These are phyloP conservation scores for Aspergillus terreus DNA, from an alignment of 2,329 filamentous ascomycete species.

Conservation along the genomic window DNA sequence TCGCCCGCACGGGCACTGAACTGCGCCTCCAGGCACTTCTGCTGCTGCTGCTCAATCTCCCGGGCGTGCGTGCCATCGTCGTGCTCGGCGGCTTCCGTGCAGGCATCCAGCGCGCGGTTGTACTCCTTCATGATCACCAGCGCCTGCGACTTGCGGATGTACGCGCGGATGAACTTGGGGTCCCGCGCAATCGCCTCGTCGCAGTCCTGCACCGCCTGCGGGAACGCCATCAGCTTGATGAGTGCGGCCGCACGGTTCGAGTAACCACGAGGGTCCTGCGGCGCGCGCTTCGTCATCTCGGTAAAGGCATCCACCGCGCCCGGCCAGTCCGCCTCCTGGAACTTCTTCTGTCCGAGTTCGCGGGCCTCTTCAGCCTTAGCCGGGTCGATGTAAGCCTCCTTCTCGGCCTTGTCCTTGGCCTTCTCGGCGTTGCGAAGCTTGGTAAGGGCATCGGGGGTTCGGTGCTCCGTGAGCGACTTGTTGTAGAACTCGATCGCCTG, in stretches of 20 bases:
- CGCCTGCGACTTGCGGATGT: conserved; percentile 93
- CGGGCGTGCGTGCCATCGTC: conserved; percentile 79
- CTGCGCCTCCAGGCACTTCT: conserved; percentile 88
- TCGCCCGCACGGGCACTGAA: conserved; percentile 89
- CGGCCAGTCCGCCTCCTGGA: conserved; percentile 95
- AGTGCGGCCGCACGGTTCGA: conserved; percentile 96
- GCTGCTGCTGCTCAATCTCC: conserved; percentile 90
- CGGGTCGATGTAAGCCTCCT: conserved; percentile 79
- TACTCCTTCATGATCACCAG: conserved; percentile 98
- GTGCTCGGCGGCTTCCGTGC: conserved; percentile 72
- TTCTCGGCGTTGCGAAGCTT: conserved; percentile 93
- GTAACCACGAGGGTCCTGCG: conserved; percentile 89
- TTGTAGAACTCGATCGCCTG: conserved; percentile 87
- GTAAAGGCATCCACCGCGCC: conserved; percentile 89
- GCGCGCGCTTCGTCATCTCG: conserved; percentile 95
- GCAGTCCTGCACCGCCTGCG: conserved; percentile 88
- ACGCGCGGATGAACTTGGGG: conserved; percentile 87
- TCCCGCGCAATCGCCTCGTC: conserved; percentile 88
- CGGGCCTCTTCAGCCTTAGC: conserved; percentile 92
- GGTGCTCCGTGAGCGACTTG: conserved; percentile 91
- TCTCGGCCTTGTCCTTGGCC: conserved; percentile 71
- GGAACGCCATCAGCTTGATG: conserved; percentile 95
- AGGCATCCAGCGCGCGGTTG: conserved; percentile 88
- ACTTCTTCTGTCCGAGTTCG: conserved; percentile 91
- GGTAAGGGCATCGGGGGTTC: conserved; percentile 85